Evolutionary conservation across 2,329 filamentous ascomycete species (phyloP), one percentile per base, ranked within the genome.

Genomic region (Ascochyta koolunga): DNA sequence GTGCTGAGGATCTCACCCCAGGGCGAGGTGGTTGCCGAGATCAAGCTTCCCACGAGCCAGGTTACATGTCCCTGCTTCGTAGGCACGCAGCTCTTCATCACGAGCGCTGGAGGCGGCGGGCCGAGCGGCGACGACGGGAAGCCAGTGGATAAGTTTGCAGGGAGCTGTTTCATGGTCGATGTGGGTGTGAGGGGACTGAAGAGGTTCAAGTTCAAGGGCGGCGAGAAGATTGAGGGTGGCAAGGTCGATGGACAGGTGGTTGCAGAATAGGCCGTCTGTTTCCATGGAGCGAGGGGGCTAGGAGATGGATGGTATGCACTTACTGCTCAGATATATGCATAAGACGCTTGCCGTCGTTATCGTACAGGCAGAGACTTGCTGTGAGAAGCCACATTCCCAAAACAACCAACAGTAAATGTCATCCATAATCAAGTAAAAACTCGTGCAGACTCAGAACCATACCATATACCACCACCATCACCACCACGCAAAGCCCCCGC

Each of bases 41-140:
- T 97, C 59, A 81, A 79, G 50, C 78, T 96, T 60, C 91, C 92
- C 4, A 96, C 92, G 11, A 82, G 82, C 57, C 89, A 91, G 74
- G 84, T 91, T 60, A 95, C 91, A 7, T 96, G 92, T 76, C 86
- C 89, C 18, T 86, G 88, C 58, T 93, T 97, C 71, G 86, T 87
- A 31, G 92, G 90, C 8, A 83, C 82, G 10, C 80, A 85, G 67
- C 79, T 97, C 52, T 89, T 89, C 75, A 89, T 96, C 68, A 96
- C 92, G 18, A 90, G 86, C 50, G 91, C 91, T 5, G 71, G 71
- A 6, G 72, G 71, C 8, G 70, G 71, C 15, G 70, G 70, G 7
- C 71, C 67, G 24, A 65, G 68, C 27, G 69, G 69, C 4, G 59
- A 62, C 50, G 86, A 88, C 68, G 86, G 89, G 56, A 82, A 86